Base-by-base conservation (phyloP, 495 filamentous ascomycete species). In the Trichocladium uniseriatum region DNA sequence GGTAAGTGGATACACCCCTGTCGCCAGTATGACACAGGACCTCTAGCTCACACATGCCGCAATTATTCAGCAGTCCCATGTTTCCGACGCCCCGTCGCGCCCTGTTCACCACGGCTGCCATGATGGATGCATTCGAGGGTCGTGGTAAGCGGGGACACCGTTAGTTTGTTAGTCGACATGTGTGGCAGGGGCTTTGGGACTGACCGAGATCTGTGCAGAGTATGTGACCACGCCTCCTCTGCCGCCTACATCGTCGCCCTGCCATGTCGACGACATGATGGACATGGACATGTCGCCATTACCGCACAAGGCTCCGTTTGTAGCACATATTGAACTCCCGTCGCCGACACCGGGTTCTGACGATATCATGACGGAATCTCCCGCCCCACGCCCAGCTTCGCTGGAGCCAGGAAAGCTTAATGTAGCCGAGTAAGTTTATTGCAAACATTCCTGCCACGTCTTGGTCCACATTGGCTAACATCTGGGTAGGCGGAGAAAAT, bases 231-330 rank as follows among this genome's bases (percentile, higher is more conserved):
- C 91, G 6, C 90, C 92, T 40, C 87, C 87, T 10, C 72, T 90
- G 15, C 84, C 83, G 35, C n/a, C n/a, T n/a, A 78, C 81, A 2
- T 94, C 91, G 10, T 96, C 92, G 6, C 72, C 72, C 22, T 90
- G 91, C 13, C n/a, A 71, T 68, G 72, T 79, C 52, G 89, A n/a
- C n/a, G n/a, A 96, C 53, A 71, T 75, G 31, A 96, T 97, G 89
- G 94, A 97, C 56, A 83, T 95, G 69, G 94, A 97, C 56, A 83
- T 95, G 69, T 95, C 90, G 18, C 92, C 92, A 11, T 68, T 97
- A 34, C 92, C 90, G 11, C 91, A 95, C 65, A 98, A 96, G 70
- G 74, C 78, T 19, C 75, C 86, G 9, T 88, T 82, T 58, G 63
- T 68, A 31, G 69, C 72, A 5, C 74, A 83, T 51, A 65, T 87